These are phyloP conservation scores for Leccinum disarticulatum DNA, from an alignment of 768 basidiomycete species.

Conservation along the genomic window DNA sequence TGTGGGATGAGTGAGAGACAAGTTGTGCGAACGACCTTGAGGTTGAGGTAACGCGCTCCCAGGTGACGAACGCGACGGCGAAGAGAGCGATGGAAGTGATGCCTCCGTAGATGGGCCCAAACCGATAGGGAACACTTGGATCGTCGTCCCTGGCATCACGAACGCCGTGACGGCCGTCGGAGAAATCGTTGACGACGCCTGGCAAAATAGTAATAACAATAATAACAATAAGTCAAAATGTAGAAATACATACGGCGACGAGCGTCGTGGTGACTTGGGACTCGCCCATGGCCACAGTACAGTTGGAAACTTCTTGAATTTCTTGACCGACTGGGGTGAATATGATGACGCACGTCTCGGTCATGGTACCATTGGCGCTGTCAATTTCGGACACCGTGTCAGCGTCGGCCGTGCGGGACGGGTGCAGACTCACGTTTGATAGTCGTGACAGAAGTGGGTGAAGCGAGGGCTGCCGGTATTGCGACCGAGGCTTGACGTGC, in stretches of 20 bases:
- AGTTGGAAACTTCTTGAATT: slow-evolving; percentile 53
- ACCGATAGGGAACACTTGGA: slow-evolving; percentile 80
- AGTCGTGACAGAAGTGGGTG: slow-evolving; percentile 38
- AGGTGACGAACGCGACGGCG: slow-evolving; percentile 81
- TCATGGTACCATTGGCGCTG: slow-evolving; percentile 51
- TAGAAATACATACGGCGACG: neutral
- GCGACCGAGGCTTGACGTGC: slow-evolving; percentile 25
- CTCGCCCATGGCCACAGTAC: slow-evolving; percentile 40
- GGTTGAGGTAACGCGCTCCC: slow-evolving; percentile 82
- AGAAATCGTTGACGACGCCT: slow-evolving; percentile 31
- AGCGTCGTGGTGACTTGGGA: slow-evolving; percentile 13
- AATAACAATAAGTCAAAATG: neutral
- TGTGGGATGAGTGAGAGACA: neutral
- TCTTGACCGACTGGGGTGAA: slow-evolving; percentile 55
- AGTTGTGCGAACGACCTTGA: no score
- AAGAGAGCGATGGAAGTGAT: slow-evolving; percentile 82
- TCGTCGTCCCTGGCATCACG: slow-evolving; percentile 65
- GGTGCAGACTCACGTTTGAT: slow-evolving; percentile 40
- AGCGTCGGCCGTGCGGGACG: neutral
- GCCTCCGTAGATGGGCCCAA: slow-evolving; percentile 81
- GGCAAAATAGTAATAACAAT: neutral
- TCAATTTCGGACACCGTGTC: neutral
- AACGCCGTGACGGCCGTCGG: slow-evolving; percentile 42
- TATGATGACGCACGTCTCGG: slow-evolving; percentile 58
- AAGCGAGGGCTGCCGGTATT: slow-evolving; percentile 23